Evolutionary conservation across 495 filamentous ascomycete species (phyloP).

Genomic region (Neurospora sp.): DNA sequence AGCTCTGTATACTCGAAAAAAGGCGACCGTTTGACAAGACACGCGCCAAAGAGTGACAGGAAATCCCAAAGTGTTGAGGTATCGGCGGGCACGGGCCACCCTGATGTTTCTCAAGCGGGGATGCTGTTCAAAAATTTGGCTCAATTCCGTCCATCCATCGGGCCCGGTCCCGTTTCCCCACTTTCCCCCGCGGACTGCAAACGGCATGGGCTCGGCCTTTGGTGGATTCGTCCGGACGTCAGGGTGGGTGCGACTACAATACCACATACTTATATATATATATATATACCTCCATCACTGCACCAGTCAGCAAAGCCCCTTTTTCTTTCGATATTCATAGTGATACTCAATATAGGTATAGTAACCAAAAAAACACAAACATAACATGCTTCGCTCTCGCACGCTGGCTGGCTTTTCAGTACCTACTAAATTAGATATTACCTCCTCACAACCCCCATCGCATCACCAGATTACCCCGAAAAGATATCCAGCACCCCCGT

Average conservation of each 20-base stretch:
- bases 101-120: background rate
- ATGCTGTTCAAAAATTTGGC: background rate
- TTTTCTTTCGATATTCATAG: background rate
- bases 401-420: background rate
- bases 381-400: background rate
- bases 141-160: background rate
- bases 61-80: background rate
- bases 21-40: background rate
- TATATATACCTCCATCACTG: background rate
- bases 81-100: background rate
- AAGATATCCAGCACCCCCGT: slow-evolving; percentile 64
- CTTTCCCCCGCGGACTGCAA: background rate
- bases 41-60: background rate
- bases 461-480: slow-evolving; percentile 4
- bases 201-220: background rate
- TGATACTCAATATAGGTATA: background rate
- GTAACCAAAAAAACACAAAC: background rate
- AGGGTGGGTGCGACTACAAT: background rate
- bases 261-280: background rate
- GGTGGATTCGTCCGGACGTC: background rate
- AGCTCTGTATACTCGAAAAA: background rate
- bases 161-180: background rate
- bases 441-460: background rate
- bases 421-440: background rate
- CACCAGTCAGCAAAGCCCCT: background rate